These are phyloP conservation scores for Gnetum montanum DNA, from an alignment of 75 land plant species.

Conservation along the genomic window DNA sequence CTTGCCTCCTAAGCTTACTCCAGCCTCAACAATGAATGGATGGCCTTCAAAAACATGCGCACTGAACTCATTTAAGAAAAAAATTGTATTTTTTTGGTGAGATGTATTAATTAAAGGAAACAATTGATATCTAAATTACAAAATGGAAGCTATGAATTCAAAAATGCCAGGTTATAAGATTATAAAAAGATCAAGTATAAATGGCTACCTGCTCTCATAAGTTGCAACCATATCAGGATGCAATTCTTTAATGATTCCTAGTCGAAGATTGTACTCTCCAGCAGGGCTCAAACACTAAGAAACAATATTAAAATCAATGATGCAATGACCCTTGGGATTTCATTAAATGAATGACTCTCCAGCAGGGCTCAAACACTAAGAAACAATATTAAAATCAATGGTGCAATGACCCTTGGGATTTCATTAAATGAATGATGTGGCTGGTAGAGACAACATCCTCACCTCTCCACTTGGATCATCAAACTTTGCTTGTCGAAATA, in stretches of 20 bases:
- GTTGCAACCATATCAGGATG: constrained; percentile 98
- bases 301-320: no score
- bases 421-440: constrained; percentile 3
- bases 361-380: constrained; percentile 97
- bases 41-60: constrained; percentile 98
- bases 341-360: constrained; percentile 42
- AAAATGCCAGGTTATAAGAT: no score
- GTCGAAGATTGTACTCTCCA: constrained; percentile 93
- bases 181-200: no score
- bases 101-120: no score
- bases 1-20: constrained; percentile 91
- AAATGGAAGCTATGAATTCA: no score
- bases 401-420: background rate
- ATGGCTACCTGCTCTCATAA: constrained; percentile 86
- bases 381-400: no score
- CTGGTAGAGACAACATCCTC: constrained; percentile 9
- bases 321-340: background rate
- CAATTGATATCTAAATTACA: no score
- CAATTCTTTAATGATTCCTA: constrained; percentile 93
- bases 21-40: constrained; percentile 97
- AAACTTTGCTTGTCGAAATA: constrained; percentile 97
- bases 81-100: no score
- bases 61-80: no score
- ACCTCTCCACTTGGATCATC: constrained; percentile 99
- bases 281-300: constrained; percentile 97